Evolutionary conservation across 371 early-diverging fungal species (phyloP), one percentile per base, ranked within the genome.

Genomic region (Thermomucor indicae-seudaticae): DNA sequence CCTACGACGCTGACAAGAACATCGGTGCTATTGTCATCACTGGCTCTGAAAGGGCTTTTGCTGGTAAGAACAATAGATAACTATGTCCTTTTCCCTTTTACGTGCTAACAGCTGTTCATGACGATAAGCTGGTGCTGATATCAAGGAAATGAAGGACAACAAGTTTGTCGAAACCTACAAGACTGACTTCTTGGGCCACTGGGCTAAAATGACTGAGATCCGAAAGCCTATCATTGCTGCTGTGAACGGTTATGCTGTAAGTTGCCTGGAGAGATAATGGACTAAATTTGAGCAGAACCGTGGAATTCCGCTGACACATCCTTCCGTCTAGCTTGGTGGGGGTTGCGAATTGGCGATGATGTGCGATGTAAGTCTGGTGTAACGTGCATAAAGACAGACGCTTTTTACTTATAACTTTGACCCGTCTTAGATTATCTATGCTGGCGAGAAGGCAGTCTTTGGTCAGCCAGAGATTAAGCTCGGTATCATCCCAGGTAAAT

Each of bases 321-420:
- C 41, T 40, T 47, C 28, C 51, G 41, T 47, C 20, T 70, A 89
- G 81, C 88, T 97, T 25, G 98, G 98, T 48, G 98, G 98, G 65
- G 98, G 98, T 51, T 97, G 98, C 69, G 98, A 97, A 69, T 81
- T 97, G 62, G 97, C 98, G 55, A 97, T 97, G 97, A 96, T 95
- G 95, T 92, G 92, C 72, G 92, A 80, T 67, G 72, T 74, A 70
- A 65, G 70, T 27, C 7, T 53, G 19, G 42, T 45, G 53, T 52
- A 52, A 52, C 44, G 8, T 32, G 23, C 27, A 16, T 25, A 30
- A 39, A 23, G n/a, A 17, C 20, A 53, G 25, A 44, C 6, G 24
- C 30, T 24, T 12, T 22, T 16, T 23, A 8, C 32, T 45, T 23
- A 8, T 42, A 3, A 32, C 29, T 55, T 32, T 12, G 57, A 19